Evolutionary conservation across 768 basidiomycete genomes (phyloP).

Genomic region (Imleria badia): DNA sequence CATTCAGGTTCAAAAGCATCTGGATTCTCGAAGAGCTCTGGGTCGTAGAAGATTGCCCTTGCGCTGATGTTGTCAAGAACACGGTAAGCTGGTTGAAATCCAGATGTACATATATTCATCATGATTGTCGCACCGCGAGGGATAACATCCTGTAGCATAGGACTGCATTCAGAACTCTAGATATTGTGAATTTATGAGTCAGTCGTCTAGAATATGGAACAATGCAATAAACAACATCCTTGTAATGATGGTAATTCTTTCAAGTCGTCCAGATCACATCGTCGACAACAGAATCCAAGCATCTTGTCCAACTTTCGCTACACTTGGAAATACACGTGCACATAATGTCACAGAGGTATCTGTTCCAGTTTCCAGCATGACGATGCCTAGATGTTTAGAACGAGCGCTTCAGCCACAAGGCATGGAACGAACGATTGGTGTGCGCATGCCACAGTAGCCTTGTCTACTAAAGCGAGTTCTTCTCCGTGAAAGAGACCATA

Average conservation of each 20-base stretch:
- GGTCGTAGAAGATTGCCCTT: slow-evolving; percentile 3
- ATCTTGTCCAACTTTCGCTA: not conserved
- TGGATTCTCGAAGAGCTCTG: slow-evolving; percentile 1
- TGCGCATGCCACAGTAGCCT: not conserved
- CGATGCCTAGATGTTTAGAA: not conserved
- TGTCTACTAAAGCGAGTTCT: not conserved
- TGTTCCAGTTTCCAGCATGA: slow-evolving; percentile 3
- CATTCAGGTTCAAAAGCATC: slow-evolving; percentile 2
- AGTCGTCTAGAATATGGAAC: not conserved
- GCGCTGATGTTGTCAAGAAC: not conserved
- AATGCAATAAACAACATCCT: not conserved
- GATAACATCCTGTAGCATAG: not conserved
- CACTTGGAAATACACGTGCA: slow-evolving; percentile 4
- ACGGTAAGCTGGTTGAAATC: not conserved
- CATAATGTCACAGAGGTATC: slow-evolving; percentile 6
- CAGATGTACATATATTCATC: not conserved
- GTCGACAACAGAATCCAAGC: slow-evolving; percentile 2
- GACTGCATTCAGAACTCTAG: not conserved
- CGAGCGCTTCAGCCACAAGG: not conserved
- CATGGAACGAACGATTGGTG: not conserved
- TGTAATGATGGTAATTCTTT: slow-evolving; percentile 3
- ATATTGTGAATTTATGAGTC: not conserved
- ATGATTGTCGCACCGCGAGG: slow-evolving; percentile 1
- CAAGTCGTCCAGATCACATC: not conserved
- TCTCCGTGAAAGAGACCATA: not conserved